Percentiles rank a stretch among this genome's conserved stretches.
These are phyloP conservation scores for Rhododendron ovatum DNA, from an alignment of 148 eudicot species.

Conservation along the genomic window DNA sequence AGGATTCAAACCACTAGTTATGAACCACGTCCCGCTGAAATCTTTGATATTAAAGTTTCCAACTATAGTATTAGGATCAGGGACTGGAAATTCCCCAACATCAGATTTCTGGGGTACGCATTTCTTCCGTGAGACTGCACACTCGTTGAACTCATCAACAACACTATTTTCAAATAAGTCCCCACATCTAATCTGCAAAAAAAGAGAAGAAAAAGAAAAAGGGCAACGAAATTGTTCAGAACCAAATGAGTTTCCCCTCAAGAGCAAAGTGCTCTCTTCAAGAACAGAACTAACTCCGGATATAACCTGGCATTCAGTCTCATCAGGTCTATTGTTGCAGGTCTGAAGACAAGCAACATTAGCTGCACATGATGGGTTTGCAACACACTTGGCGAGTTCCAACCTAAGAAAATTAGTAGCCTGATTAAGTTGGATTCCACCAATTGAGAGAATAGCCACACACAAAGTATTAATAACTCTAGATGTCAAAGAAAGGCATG, in stretches of 20 bases:
- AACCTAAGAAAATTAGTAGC: conserved; percentile 40
- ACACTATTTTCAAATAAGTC: conserved; percentile 90
- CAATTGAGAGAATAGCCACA: not conserved
- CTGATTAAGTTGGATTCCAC: conserved; percentile 13
- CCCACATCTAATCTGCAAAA: conserved; percentile 83
- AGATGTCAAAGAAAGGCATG: not conserved
- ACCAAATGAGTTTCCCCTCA: not conserved
- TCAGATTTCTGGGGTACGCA: conserved; percentile 93
- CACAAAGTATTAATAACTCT: not conserved
- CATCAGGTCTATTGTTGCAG: conserved; percentile 93
- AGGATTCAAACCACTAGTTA: conserved; percentile 85
- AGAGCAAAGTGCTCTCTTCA: not conserved
- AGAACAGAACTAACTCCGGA: conserved; percentile 5
- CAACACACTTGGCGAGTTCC: conserved; percentile 93
- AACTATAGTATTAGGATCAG: conserved; percentile 64
- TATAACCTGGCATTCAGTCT: conserved; percentile 92
- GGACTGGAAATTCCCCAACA: conserved; percentile 91
- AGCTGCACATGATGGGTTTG: conserved; percentile 98
- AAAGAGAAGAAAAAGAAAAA: not conserved
- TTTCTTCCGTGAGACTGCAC: conserved; percentile 96
- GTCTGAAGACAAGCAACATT: conserved; percentile 97
- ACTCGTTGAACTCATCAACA: conserved; percentile 94
- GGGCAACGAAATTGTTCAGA: not conserved
- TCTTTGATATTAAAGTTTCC: conserved; percentile 61
- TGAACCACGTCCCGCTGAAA: conserved; percentile 87